Conservation (phyloP, 140 eudicot genomes). For the Bidens hawaiensis region DNA sequence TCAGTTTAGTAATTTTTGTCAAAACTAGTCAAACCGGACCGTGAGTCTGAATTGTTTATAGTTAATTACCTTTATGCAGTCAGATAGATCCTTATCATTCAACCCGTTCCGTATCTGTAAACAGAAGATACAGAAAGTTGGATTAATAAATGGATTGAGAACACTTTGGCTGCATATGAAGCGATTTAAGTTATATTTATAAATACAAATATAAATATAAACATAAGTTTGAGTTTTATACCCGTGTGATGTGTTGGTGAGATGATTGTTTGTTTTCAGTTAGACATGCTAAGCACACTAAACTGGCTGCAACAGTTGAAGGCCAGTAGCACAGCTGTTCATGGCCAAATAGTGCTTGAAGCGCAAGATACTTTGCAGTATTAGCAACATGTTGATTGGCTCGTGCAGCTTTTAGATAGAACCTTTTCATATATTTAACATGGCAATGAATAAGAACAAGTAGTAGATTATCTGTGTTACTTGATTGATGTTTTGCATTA, state of each 20-base stretch:
- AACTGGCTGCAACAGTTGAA: slow-evolving; percentile 92
- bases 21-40: too few relatives aligned
- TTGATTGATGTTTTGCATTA: not conserved
- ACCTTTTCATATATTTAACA: slow-evolving; percentile 49
- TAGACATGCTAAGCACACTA: slow-evolving; percentile 69
- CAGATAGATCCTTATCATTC: slow-evolving; percentile 59
- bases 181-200: too few relatives aligned
- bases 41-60: too few relatives aligned
- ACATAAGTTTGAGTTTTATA: slow-evolving; percentile 28
- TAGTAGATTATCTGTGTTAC: not conserved
- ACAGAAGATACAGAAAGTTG: slow-evolving; percentile 18
- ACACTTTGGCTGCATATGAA: slow-evolving; percentile 6
- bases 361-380: slow-evolving; percentile 66
- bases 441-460: slow-evolving; percentile 12
- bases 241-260: slow-evolving; percentile 54
- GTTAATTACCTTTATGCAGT: slow-evolving; percentile 73
- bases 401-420: slow-evolving; percentile 86
- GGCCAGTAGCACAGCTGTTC: slow-evolving; percentile 87
- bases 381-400: slow-evolving; percentile 54
- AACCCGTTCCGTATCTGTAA: slow-evolving; percentile 55
- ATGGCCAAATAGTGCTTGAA: slow-evolving; percentile 62
- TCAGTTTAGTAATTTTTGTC: too few relatives aligned
- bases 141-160: too few relatives aligned
- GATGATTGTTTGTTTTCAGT: slow-evolving; percentile 53
- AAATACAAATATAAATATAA: too few relatives aligned